phyloP scores from a whole-genome alignment of 225 moss, liverwort and hornwort genomes.

The Pleurozium schreberi region DNA sequence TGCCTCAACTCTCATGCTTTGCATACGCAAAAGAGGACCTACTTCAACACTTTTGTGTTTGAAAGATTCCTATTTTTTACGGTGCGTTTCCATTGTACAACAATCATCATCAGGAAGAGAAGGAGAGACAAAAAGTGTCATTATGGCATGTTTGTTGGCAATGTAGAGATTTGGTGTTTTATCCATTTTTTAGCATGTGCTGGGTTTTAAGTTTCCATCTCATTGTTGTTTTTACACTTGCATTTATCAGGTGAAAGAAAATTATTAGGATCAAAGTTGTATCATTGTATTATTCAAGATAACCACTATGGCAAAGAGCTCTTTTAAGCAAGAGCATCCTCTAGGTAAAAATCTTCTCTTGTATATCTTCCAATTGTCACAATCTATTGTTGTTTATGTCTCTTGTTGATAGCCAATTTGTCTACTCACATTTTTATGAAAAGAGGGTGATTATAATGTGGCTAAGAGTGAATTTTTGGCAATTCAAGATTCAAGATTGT shows the following conservation, averaged over 20 bases:
- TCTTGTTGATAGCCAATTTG: not conserved
- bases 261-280: not conserved
- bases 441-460: not conserved
- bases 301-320: constrained; percentile 43
- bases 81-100: not conserved
- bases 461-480: not conserved
- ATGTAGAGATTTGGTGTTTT: not conserved
- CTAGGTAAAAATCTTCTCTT: not conserved
- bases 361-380: not conserved
- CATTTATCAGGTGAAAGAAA: constrained; percentile 5
- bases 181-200: not conserved
- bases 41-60: not conserved
- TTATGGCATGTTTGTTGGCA: not conserved
- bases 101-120: not conserved
- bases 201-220: not conserved
- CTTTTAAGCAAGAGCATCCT: constrained; percentile 70
- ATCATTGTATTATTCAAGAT: not conserved
- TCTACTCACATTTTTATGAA: not conserved
- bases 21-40: rapidly evolving
- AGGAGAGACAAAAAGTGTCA: not conserved
- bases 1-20: too few relatives aligned
- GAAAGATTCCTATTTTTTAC: not conserved
- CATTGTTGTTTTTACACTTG: not conserved
- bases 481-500: not conserved
- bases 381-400: not conserved